Evolutionary conservation across 139 green algal species (phyloP).

Genomic region (Yamagishiella unicocca): DNA sequence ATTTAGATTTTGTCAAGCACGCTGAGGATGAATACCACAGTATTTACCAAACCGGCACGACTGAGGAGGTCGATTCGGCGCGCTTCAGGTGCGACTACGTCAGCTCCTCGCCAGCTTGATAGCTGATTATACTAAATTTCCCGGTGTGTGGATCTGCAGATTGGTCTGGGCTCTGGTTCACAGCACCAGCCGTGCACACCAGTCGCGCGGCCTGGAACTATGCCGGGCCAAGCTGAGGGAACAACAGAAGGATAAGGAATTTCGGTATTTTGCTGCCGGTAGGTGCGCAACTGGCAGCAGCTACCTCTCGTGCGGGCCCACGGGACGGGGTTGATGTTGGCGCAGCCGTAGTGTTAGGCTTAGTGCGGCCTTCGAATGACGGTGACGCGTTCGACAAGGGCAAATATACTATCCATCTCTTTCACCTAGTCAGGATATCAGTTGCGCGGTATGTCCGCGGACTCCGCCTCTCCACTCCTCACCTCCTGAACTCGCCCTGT

Average conservation of each 20-base stretch:
- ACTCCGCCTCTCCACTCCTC: background rate
- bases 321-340: too few species aligned
- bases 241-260: slow-evolving; percentile 25
- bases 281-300: background rate
- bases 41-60: slow-evolving; percentile 13
- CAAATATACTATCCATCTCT: too few species aligned
- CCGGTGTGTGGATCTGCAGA: background rate
- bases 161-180: slow-evolving; percentile 34
- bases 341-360: too few species aligned
- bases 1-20: slow-evolving; percentile 33
- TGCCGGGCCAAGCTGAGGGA: slow-evolving; percentile 9
- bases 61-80: slow-evolving; percentile 32
- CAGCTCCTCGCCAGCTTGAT: background rate
- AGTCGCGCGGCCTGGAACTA: slow-evolving; percentile 9
- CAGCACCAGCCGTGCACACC: background rate
- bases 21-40: slow-evolving; percentile 27
- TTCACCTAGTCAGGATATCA: too few species aligned
- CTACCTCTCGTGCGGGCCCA: background rate
- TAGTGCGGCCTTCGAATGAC: too few species aligned
- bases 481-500: too few species aligned
- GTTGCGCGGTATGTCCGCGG: too few species aligned
- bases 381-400: too few species aligned
- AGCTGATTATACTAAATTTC: background rate
- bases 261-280: slow-evolving; percentile 44
- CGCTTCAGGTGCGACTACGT: slow-evolving; percentile 19